These are phyloP conservation scores for Ceratorhiza oryzae-sativae DNA, from an alignment of 1,284 basidiomycete species.

Conservation along the genomic window DNA sequence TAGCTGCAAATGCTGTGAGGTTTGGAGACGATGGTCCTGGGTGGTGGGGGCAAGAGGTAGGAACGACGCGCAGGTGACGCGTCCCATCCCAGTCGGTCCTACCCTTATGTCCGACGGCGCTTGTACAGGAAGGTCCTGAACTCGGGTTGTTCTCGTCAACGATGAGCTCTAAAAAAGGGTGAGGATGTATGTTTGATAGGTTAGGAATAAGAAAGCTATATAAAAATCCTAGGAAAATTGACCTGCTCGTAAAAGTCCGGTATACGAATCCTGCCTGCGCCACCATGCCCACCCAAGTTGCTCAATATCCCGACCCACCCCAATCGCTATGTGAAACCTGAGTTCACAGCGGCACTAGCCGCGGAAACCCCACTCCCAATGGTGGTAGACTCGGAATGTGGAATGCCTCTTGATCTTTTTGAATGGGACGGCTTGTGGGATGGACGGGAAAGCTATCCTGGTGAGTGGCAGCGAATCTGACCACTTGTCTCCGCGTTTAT, in stretches of 20 bases:
- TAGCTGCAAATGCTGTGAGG: conserved; percentile 37
- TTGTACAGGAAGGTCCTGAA: background rate
- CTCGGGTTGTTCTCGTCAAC: conserved; percentile 4
- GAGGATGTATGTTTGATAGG: background rate
- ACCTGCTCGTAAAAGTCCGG: conserved; percentile 89
- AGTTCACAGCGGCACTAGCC: conserved; percentile 81
- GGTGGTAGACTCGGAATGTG: conserved; percentile 92
- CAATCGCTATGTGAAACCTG: conserved; percentile 81
- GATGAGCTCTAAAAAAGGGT: conserved; percentile 39
- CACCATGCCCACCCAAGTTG: conserved; percentile 93
- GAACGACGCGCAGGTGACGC: conserved; percentile 39
- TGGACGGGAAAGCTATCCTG: conserved; percentile 71
- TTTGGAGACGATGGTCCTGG: background rate
- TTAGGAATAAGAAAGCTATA: background rate
- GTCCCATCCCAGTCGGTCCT: conserved; percentile 14
- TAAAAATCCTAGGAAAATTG: conserved; percentile 64
- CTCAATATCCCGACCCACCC: conserved; percentile 87
- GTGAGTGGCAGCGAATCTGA: too few species aligned
- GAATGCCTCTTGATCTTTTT: conserved; percentile 90
- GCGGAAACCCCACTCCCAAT: conserved; percentile 84
- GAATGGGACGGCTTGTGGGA: conserved; percentile 85
- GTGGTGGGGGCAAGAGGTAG: background rate
- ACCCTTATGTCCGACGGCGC: conserved; percentile 31
- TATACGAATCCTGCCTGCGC: conserved; percentile 92
- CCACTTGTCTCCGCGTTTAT: too few species aligned